Evolutionary conservation across 2,329 filamentous ascomycete species (phyloP), one percentile per base, ranked within the genome.

Genomic region (Fusarium drepaniforme): DNA sequence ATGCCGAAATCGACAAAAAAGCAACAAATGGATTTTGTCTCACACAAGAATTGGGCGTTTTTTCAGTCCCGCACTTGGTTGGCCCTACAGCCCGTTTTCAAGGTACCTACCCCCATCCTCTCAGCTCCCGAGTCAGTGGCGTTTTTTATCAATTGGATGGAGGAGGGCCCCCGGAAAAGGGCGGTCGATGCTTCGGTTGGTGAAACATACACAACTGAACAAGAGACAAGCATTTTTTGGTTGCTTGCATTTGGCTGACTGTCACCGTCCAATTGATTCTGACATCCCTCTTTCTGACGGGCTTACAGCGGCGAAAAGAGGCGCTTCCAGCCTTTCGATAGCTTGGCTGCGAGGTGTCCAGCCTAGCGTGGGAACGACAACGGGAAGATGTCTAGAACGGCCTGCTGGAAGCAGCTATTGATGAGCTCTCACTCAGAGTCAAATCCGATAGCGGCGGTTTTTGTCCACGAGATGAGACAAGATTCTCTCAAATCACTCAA

Each of bases 201-300:
- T 76, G 75, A 77, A 74, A 76, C 75, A 60, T 33, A 33, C 68
- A 72, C 71, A 69, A 66, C 71, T 69, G 61, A 74, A 46, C 28
- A 33, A 33, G 46, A 33, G 30, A 53, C 56, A 38, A 63, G 30
- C 46, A 46, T n/a, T 13, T 53, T 23, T 44, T 44, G 3, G 30
- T 33, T 33, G 30, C 9, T 33, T 33, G 30, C 30, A 33, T 33
- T 28, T 33, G 30, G 12, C 30, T 28, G 44, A 18, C 44, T 28
- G 23, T 18, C 23, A 4, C 49, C 70, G 23, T 51, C 40, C 53
- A 44, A 40, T 38, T 61, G 42, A 25, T 35, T 35, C 25, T 37
- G 44, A n/a, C 35, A 23, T 56, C 9, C 28, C 16, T 30, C 15
- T 58, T 18, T 64, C 49, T 38, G n/a, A 23, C n/a, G 35, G 62